phyloP scores from a whole-genome alignment of 164 flowering plant genomes.

The Brasenia schreberi region DNA sequence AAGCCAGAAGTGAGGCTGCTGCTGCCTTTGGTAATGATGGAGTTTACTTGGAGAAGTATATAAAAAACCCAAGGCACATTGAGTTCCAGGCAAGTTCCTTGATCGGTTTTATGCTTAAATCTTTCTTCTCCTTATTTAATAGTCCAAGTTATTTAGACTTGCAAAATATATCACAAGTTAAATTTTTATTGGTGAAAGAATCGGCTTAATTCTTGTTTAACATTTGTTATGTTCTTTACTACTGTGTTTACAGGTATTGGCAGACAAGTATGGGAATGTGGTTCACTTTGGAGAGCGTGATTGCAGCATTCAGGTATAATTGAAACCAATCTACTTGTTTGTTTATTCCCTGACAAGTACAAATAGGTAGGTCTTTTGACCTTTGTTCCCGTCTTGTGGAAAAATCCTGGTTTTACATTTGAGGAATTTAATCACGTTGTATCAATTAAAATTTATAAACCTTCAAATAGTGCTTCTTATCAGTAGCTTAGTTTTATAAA shows the following conservation, averaged over 20 bases:
- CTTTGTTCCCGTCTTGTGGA: too few relatives aligned
- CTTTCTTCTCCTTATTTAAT: background rate
- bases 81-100: constrained; percentile 75
- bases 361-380: too few relatives aligned
- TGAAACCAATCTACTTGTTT: too few relatives aligned
- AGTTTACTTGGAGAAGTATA: constrained; percentile 88
- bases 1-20: constrained; percentile 98
- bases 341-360: too few relatives aligned
- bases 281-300: constrained; percentile 99
- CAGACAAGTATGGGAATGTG: constrained; percentile 84
- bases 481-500: too few relatives aligned
- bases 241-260: constrained; percentile 58
- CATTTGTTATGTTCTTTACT: background rate
- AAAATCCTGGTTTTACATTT: too few relatives aligned
- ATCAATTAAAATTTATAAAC: too few relatives aligned
- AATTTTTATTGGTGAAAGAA: background rate
- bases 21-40: constrained; percentile 99
- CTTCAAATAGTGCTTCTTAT: too few relatives aligned
- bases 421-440: too few relatives aligned
- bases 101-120: background rate
- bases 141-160: background rate
- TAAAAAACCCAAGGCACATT: constrained; percentile 93
- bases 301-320: constrained; percentile 92
- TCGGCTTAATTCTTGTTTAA: background rate
- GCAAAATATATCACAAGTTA: background rate